A percentile compares a stretch with the other conserved stretches of the same genome.
phyloP scores from a whole-genome alignment of 2,329 filamentous ascomycete genomes.

The Clonostachys chloroleuca region DNA sequence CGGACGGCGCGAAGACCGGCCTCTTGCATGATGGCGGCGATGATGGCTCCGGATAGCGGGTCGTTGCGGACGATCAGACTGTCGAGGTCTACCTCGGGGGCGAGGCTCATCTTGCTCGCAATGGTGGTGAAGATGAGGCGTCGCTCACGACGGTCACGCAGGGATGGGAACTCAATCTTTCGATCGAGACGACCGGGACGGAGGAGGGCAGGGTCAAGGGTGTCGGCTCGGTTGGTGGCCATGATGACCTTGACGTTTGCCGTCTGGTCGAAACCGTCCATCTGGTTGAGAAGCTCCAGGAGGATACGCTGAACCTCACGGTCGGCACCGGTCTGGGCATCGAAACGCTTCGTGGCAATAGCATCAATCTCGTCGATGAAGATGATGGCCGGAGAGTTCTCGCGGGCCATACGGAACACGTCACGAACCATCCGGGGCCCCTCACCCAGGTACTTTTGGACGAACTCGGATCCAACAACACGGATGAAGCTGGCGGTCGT shows the following conservation, averaged over 20 bases:
- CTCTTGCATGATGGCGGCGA: constrained; percentile 99
- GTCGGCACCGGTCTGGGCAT: constrained; percentile 96
- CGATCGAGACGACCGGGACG: constrained; percentile 92
- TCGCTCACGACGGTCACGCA: constrained; percentile 89
- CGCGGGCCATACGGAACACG: constrained; percentile 97
- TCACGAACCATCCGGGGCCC: constrained; percentile 98
- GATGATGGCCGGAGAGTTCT: constrained; percentile 97
- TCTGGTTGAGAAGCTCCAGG: constrained; percentile 95
- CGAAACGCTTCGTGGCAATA: constrained; percentile 98
- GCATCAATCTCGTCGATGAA: constrained; percentile 99
- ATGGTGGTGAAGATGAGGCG: constrained; percentile 98
- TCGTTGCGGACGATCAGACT: constrained; percentile 96
- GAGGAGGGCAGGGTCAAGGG: constrained; percentile 88
- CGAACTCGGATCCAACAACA: constrained; percentile 96
- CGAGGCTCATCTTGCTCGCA: constrained; percentile 92
- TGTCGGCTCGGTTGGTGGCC: constrained; percentile 98
- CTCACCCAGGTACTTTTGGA: constrained; percentile 97
- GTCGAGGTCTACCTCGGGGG: constrained; percentile 94
- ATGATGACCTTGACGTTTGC: constrained; percentile 99
- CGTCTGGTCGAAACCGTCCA: constrained; percentile 99
- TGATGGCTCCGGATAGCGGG: constrained; percentile 89
- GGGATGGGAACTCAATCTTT: constrained; percentile 98
- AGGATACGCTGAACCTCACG: constrained; percentile 98
- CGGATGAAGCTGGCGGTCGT: constrained; percentile 98
- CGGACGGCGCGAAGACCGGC: constrained; percentile 88